Conservation (phyloP, 345 rosid genomes). For the Crucihimalaya himalaica region DNA sequence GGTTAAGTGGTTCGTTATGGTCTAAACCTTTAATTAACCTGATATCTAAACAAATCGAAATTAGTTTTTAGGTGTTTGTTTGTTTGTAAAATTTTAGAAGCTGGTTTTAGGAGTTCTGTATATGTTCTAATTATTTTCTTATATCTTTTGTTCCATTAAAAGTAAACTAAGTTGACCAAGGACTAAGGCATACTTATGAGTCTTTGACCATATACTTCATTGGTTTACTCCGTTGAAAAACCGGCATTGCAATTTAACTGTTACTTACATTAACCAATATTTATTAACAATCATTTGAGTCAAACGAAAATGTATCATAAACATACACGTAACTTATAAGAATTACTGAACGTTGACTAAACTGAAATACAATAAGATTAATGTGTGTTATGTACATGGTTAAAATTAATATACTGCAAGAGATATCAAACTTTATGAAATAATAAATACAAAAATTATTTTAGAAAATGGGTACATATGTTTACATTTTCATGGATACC, state of each 20-base stretch:
- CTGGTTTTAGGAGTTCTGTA: neutral
- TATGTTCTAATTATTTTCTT: neutral
- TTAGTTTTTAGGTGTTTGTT: neutral
- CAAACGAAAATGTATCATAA: neutral
- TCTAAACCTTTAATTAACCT: neutral
- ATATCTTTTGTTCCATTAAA: neutral
- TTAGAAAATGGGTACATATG: neutral
- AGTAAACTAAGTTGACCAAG: neutral
- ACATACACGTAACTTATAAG: neutral
- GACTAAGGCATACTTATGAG: neutral
- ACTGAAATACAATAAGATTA: neutral
- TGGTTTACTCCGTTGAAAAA: conserved; percentile 11
- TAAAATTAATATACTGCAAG: neutral
- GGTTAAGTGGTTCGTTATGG: neutral
- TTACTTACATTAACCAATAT: neutral
- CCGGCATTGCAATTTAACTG: neutral
- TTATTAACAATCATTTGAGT: neutral
- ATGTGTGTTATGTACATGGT: neutral
- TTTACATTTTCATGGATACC: conserved; percentile 15
- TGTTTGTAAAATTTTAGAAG: neutral
- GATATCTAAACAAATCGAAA: neutral
- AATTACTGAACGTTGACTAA: neutral
- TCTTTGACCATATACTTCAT: neutral
- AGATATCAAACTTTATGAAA: conserved; percentile 1
- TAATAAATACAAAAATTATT: neutral